Base-by-base conservation (phyloP, 805 yeast genomes). In the Scheffersomyces coipomensis region DNA sequence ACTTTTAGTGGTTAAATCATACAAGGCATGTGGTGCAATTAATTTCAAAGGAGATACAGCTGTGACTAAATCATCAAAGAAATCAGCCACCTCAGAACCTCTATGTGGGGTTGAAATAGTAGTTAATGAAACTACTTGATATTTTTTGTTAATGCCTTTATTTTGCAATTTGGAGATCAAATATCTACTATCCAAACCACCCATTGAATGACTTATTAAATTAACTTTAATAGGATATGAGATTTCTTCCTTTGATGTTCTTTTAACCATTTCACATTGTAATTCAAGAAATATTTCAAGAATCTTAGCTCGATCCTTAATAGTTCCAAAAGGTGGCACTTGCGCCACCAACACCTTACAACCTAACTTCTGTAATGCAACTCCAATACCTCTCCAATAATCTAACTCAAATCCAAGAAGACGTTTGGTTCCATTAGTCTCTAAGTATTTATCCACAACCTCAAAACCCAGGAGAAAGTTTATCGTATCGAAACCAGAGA, bases 171-270 rank as follows among this genome's bases (percentile, higher is more conserved):
- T 66, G 0, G 86, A 73, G 2, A 88, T 85, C 47, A 90, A 60
- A 55, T 81, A 87, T 37, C 97, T 65, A 24, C 89, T 78, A 54
- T 90, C 97, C 22, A 89, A 64, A 0, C 97, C 97, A 4, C 97
- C 97, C 97, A 89, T 88, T 0, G 96, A 88, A 56, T 89, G 97
- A 5, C 93, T 93, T 19, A 89, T 71, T 32, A 89, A 57, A 53
- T 90, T 90, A 12, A 89, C 71, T 43, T 79, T 80, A 16, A 79
- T 46, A 3, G 64, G 59, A 19, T 52, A 53, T 10, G 47, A 37
- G 8, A 44, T 37, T 37, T 46, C 10, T 18, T 33, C 25, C n/a
- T 38, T 23, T 5, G 33, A 13, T 5, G 23, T 17, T 11, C 51
- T 37, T 9, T 55, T 43, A 8, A 56, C 36, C 25, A 34, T 29